Percentiles rank a stretch among this genome's conserved stretches.
Conservation (phyloP, 306 rosid species). For the Rosa chinensis region DNA sequence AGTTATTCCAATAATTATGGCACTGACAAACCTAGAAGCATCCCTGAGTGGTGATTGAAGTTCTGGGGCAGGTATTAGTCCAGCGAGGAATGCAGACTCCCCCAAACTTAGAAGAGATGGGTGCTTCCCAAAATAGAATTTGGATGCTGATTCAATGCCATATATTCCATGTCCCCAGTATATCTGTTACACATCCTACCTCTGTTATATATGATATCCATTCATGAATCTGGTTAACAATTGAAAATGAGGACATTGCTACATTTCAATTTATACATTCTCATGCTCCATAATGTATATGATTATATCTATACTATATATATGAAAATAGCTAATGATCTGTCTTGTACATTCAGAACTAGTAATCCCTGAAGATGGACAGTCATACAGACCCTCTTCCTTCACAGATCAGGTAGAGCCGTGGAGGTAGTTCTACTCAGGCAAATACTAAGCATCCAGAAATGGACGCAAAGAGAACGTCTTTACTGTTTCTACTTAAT, state of each 20-base stretch:
- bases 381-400: neutral
- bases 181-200: conserved; percentile 18
- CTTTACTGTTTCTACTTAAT: neutral
- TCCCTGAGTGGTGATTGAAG: conserved; percentile 37
- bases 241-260: neutral
- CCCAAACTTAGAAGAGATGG: conserved; percentile 39
- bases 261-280: neutral
- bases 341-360: neutral
- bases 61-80: conserved; percentile 42
- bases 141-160: conserved; percentile 37
- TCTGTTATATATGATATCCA: conserved; percentile 17
- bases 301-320: neutral
- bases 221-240: neutral
- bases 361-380: neutral
- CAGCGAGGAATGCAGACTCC: conserved; percentile 37
- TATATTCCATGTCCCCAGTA: conserved; percentile 45
- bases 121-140: conserved; percentile 36
- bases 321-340: neutral
- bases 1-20: neutral
- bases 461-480: neutral
- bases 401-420: neutral
- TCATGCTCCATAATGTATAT: neutral
- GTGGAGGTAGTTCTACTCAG: neutral
- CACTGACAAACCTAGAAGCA: conserved; percentile 25
- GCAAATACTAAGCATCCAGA: neutral